Conservation (phyloP, 1,139 yeast genomes). For the Nakaseomyces nivariensis region DNA sequence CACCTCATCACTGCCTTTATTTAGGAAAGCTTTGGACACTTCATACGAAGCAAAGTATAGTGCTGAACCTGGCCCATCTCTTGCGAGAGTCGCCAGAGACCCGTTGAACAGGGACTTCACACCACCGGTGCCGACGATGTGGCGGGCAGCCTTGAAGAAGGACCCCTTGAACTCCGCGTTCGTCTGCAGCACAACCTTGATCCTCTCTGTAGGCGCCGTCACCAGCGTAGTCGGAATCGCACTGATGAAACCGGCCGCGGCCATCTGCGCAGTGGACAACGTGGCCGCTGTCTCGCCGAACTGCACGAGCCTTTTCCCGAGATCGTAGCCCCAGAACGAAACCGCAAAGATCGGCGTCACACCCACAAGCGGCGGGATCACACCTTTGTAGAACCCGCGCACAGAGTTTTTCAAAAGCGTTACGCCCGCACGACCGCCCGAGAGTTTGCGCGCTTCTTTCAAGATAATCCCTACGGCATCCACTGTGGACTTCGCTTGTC, state of each 20-base stretch:
- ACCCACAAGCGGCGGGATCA: constrained; percentile 80
- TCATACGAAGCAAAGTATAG: constrained; percentile 93
- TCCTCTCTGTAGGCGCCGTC: constrained; percentile 95
- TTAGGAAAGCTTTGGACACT: constrained; percentile 53
- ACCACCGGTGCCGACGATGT: constrained; percentile 69
- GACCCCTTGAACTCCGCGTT: constrained; percentile 43
- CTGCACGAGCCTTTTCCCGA: constrained; percentile 70
- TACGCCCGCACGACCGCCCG: constrained; percentile 20
- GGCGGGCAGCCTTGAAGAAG: constrained; percentile 40
- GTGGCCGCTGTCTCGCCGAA: constrained; percentile 7
- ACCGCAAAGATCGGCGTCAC: constrained; percentile 98
- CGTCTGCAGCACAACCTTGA: constrained; percentile 87
- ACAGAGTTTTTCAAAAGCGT: constrained; percentile 8
- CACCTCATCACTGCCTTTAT: constrained; percentile 35
- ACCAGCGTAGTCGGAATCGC: constrained; percentile 92
- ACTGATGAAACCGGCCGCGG: constrained; percentile 91
- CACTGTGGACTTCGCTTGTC: constrained; percentile 40
- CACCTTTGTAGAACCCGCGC: constrained; percentile 59
- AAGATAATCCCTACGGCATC: constrained; percentile 64
- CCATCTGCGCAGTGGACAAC: constrained; percentile 59
- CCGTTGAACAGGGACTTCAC: constrained; percentile 81
- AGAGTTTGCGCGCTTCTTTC: constrained; percentile 48
- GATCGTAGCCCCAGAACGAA: constrained; percentile 96
- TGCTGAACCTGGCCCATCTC: constrained; percentile 99
- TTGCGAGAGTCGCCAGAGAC: constrained; percentile 80